phyloP scores from a whole-genome alignment of 345 rosid species.

The Gossypium raimondii region DNA sequence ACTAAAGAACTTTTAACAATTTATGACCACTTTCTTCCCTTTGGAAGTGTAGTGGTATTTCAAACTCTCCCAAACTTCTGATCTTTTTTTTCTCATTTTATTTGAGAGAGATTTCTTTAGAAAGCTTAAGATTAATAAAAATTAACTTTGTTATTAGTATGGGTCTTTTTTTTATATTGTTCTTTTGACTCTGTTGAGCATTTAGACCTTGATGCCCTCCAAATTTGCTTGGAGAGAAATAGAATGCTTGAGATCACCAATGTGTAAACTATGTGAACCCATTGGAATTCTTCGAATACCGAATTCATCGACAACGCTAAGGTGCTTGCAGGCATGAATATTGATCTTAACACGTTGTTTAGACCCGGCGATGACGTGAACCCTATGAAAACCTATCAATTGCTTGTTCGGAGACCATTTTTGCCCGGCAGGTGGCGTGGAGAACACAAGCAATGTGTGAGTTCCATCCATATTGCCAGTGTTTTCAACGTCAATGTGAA shows the following conservation, averaged over 20 bases:
- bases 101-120: not conserved
- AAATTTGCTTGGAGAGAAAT: conserved; percentile 53
- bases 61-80: not conserved
- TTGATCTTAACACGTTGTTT: conserved; percentile 38
- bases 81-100: not conserved
- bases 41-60: conserved; percentile 3
- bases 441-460: conserved; percentile 69
- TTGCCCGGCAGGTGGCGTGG: conserved; percentile 45
- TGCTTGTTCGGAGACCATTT: conserved; percentile 53
- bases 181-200: not conserved
- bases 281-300: conserved; percentile 88
- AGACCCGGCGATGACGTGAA: conserved; percentile 57
- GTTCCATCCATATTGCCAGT: conserved; percentile 64
- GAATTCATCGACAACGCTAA: conserved; percentile 63
- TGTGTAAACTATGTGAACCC: conserved; percentile 63
- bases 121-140: not conserved
- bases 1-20: not conserved
- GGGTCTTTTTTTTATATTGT: not conserved
- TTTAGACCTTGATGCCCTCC: conserved; percentile 29
- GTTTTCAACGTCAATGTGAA: conserved; percentile 65
- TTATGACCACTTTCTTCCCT: conserved; percentile 14
- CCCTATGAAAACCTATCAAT: conserved; percentile 62
- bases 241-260: conserved; percentile 84
- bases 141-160: not conserved
- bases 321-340: conserved; percentile 69